These are phyloP conservation scores for Solanum corneliomulleri DNA, from an alignment of 257 asterid genomes.

Conservation along the genomic window DNA sequence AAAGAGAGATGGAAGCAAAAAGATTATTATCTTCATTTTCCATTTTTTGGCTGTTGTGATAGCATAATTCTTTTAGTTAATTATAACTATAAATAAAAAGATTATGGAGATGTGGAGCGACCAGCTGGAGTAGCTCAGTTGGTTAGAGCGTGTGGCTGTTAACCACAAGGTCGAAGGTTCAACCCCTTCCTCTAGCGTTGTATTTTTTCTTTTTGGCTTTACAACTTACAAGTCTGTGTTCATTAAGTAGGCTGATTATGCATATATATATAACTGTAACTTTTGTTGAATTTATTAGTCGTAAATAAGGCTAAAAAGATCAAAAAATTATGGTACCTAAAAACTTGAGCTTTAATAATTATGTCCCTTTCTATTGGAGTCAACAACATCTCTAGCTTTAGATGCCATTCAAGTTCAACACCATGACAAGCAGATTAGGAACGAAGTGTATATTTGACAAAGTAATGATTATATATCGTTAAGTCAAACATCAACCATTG, in stretches of 20 bases:
- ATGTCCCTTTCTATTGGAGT: too few relatives aligned
- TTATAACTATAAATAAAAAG: fast-evolving
- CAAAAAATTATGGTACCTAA: not conserved
- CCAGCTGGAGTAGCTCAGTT: constrained; percentile 10
- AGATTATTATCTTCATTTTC: not conserved
- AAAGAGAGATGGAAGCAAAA: not conserved
- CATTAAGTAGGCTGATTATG: not conserved
- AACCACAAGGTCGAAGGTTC: constrained; percentile 34
- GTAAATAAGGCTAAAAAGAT: too few relatives aligned
- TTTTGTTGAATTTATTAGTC: too few relatives aligned
- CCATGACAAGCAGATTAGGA: not conserved
- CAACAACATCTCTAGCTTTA: too few relatives aligned
- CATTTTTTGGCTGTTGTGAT: not conserved
- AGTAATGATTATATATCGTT: too few relatives aligned
- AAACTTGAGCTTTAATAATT: not conserved
- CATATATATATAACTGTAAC: too few relatives aligned
- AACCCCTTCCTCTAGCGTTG: not conserved
- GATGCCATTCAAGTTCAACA: not conserved
- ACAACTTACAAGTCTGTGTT: not conserved
- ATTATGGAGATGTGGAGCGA: not conserved
- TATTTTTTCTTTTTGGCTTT: too few relatives aligned
- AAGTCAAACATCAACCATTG: not conserved
- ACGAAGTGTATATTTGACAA: not conserved
- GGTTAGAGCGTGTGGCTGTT: constrained; percentile 32
- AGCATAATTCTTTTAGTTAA: too few relatives aligned